Evolutionary conservation across 208 protist genomes (phyloP).

Genomic region (Acanthamoeba royreba): DNA sequence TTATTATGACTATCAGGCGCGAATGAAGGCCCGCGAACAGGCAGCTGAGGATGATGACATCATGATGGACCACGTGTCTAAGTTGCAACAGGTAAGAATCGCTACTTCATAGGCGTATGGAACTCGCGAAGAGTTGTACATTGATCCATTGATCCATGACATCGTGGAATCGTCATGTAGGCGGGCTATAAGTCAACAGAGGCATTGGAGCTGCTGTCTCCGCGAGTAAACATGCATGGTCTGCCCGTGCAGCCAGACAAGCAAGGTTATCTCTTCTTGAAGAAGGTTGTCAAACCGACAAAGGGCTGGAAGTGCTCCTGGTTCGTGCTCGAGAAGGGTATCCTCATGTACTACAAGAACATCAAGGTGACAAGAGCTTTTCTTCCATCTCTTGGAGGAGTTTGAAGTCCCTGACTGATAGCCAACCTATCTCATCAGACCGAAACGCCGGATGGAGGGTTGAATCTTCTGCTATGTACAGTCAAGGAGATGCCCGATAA

Average conservation of each 20-base stretch:
- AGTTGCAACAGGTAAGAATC: neutral
- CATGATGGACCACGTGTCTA: conserved; percentile 11
- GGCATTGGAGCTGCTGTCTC: neutral
- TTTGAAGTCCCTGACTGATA: neutral
- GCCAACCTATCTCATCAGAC: neutral
- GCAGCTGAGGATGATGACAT: conserved; percentile 5
- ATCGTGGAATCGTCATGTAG: neutral
- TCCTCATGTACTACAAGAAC: conserved; percentile 32
- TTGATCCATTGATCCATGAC: neutral
- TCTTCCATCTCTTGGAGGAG: neutral
- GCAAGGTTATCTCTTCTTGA: conserved; percentile 42
- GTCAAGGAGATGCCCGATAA: conserved; percentile 37
- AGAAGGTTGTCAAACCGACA: neutral
- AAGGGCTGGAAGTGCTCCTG: conserved; percentile 43
- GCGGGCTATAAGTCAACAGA: neutral
- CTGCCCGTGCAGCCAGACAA: neutral
- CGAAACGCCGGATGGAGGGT: neutral
- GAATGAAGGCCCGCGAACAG: neutral
- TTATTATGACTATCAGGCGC: no score
- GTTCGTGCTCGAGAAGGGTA: conserved; percentile 39
- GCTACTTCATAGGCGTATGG: no score
- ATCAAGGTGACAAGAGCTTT: neutral
- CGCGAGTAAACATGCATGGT: neutral
- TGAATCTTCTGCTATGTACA: conserved; percentile 44
- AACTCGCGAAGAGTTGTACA: no score